Base-by-base conservation (phyloP, 768 basidiomycete species). In the Piloderma croceum region DNA sequence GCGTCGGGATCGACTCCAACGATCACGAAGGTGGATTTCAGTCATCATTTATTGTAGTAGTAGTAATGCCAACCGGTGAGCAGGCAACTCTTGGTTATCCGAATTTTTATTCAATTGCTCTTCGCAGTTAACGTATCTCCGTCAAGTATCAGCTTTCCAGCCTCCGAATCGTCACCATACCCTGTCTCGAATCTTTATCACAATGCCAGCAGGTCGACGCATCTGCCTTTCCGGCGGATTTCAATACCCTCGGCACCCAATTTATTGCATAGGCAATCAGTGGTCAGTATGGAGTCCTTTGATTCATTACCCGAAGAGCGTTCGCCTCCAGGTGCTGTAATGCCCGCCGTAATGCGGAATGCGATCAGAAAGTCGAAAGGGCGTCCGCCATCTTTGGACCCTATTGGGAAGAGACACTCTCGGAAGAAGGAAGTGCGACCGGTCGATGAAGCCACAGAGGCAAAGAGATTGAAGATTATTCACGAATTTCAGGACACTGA, bases 401-500 rank as follows among this genome's bases (percentile, higher is more conserved):
- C 62, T n/a, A n/a, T n/a, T n/a, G 57, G 64, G 0, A 56, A 67
- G 37, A 64, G 65, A 31, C 55, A 58, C n/a, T 53, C 54, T 24
- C 53, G 68, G 32, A 60, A 66, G 36, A 62, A 65, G 38, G 65
- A 68, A 38, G 48, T 60, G 15, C 68, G 62, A 43, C 70, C 69
- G 10, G 49, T 63, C 2, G 69, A 79, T 51, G 71, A 76, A 36
- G 68, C 70, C 34, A 63, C 62, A 35, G 67, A 73, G 33, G 61
- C 62, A 29, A 90, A 82, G 56, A 67, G 82, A 36, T 62, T 71
- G 33, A 86, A 78, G 58, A 71, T 91, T 25, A 69, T 90, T n/a
- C 69, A 76, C 32, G 90, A 92, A 56, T 83, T 92, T 47, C 80
- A 77, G 49, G 78, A 83, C 41, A 90, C 89, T 0, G 90, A 92